These are phyloP conservation scores for Monascus purpureus DNA, from an alignment of 495 filamentous ascomycete genomes.

Conservation along the genomic window DNA sequence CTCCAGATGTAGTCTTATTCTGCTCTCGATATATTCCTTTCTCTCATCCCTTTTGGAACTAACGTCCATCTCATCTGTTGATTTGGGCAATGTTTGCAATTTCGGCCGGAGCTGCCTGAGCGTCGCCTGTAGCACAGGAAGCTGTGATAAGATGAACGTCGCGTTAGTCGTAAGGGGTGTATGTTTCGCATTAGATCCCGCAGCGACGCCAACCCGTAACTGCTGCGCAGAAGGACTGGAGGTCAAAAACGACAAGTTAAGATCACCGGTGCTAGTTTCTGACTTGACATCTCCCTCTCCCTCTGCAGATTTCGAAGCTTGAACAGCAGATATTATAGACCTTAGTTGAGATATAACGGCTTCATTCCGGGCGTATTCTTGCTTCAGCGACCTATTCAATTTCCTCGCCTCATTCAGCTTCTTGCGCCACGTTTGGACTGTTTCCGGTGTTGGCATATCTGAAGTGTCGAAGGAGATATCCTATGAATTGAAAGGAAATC, in stretches of 20 bases:
- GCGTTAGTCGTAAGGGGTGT: constrained; percentile 56
- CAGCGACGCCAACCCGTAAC: constrained; percentile 29
- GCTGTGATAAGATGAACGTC: constrained; percentile 65
- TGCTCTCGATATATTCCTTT: constrained; percentile 62
- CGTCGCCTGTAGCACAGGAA: constrained; percentile 59
- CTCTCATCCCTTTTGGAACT: constrained; percentile 39
- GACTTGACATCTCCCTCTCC: constrained; percentile 8
- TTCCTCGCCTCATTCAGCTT: constrained; percentile 70
- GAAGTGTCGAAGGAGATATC: constrained; percentile 19
- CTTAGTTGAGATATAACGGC: constrained; percentile 52
- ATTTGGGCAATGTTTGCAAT: constrained; percentile 35
- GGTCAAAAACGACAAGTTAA: constrained; percentile 41
- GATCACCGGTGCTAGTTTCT: constrained; percentile 6
- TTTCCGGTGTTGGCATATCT: constrained; percentile 44
- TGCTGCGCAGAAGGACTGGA: constrained; percentile 28
- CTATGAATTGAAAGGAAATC: constrained; percentile 7
- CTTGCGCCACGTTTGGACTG: constrained; percentile 54
- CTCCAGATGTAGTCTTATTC: constrained; percentile 36
- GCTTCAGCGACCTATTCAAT: constrained; percentile 58
- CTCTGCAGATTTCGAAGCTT: constrained; percentile 15
- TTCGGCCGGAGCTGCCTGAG: constrained; percentile 48
- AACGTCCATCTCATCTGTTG: constrained; percentile 15
- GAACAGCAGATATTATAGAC: constrained; percentile 30
- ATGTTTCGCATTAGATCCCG: constrained; percentile 21
- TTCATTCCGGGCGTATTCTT: constrained; percentile 65